Conservation (phyloP, 2,329 filamentous ascomycete species). For the Berkeleyomyces basicola region DNA sequence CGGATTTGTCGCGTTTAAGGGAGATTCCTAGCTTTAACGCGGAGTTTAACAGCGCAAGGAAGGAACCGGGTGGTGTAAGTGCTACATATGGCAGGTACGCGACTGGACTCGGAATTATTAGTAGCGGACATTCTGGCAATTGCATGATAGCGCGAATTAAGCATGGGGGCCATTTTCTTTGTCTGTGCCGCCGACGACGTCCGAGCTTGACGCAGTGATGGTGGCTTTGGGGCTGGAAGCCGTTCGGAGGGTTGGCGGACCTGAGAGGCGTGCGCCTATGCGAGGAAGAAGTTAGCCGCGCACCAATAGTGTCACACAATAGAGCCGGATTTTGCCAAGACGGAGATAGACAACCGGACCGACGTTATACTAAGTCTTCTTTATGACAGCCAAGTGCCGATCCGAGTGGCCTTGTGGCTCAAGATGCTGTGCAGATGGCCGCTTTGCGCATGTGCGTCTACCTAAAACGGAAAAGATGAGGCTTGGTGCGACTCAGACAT, state of each 20-base stretch:
- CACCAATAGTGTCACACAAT: not conserved
- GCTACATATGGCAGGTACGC: too few relatives aligned
- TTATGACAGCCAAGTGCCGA: not conserved
- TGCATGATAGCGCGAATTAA: too few relatives aligned
- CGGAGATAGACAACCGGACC: too few relatives aligned
- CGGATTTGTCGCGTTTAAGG: too few relatives aligned
- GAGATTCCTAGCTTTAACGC: too few relatives aligned
- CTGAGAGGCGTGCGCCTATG: not conserved
- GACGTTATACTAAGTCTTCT: not conserved
- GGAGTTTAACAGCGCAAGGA: too few relatives aligned
- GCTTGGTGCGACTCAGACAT: too few relatives aligned
- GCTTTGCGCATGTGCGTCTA: not conserved
- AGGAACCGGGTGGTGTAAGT: too few relatives aligned
- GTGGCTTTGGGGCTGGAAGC: not conserved
- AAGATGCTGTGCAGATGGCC: not conserved
- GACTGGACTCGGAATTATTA: too few relatives aligned
- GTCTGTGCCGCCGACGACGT: not conserved
- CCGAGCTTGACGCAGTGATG: not conserved
- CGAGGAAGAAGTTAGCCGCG: not conserved
- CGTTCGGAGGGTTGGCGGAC: not conserved
- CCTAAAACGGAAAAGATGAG: not conserved
- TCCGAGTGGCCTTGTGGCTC: not conserved
- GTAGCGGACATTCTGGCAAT: too few relatives aligned
- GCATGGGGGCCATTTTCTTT: not conserved
- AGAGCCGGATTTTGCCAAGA: not conserved